Evolutionary conservation across 2,329 filamentous ascomycete species (phyloP), one percentile per base, ranked within the genome.

Genomic region (Cryphonectria parasitica): DNA sequence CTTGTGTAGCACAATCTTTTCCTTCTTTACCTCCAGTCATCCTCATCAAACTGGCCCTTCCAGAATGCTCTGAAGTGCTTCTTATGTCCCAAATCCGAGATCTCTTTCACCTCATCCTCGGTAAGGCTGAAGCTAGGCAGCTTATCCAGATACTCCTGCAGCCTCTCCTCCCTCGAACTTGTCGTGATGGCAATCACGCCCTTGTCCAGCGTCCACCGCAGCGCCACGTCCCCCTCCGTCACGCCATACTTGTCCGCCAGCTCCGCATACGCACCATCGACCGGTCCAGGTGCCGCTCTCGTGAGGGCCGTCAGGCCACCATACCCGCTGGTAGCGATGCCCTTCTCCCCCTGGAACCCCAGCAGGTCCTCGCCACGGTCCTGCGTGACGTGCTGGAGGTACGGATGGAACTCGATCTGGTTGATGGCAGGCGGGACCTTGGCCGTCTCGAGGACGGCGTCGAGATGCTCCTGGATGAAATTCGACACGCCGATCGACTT

Each of bases 391-490:
- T 69, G 68, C 63, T 65, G 89, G 58, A 91, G 82, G 77, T 92
- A 91, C 0, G 91, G 91, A 79, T 94, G 90, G 76, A 88, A 89
- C 81, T 94, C 91, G 75, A 94, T 90, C 82, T 94, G 91, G 80
- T 94, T 93, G 69, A 91, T 87, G 2, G 87, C 88, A 0, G 92
- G 92, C 1, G 82, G 77, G 67, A 91, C 78, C 74, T 84, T 86
- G 61, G 88, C 89, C 8, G 87, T 86, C 77, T 85, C 79, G 1
- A 89, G 79, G 58, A 89, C 77, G 2, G 79, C 76, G 75, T 88
- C 83, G 11, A 90, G 77, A 70, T 89, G 80, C 56, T 80, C 76
- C 74, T 84, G 81, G 43, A 85, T 76, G 76, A 92, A 94, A 82
- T 94, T 94, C 74, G 89, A 92, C n/a, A 94, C 89, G 60, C 92